These are phyloP conservation scores for Didymosphaeria variabile DNA, from an alignment of 2,329 filamentous ascomycete genomes.

Conservation along the genomic window DNA sequence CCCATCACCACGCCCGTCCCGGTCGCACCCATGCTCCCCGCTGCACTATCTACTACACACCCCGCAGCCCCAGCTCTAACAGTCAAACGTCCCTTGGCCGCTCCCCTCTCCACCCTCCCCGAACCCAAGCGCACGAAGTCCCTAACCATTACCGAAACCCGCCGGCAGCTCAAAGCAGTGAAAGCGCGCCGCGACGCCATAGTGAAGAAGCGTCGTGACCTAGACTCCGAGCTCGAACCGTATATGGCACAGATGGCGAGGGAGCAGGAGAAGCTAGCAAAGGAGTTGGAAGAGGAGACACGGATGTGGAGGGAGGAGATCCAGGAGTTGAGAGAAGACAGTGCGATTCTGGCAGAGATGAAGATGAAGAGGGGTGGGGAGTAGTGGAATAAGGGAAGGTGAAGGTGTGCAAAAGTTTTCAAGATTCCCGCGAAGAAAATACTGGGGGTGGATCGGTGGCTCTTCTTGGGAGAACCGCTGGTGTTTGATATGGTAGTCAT, in stretches of 20 bases:
- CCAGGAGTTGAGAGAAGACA: conserved; percentile 23
- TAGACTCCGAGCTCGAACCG: conserved; percentile 25
- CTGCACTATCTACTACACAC: background rate
- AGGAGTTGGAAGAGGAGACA: conserved; percentile 31
- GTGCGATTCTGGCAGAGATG: conserved; percentile 30
- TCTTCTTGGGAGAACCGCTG: background rate
- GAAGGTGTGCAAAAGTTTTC: background rate
- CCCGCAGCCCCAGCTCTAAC: background rate
- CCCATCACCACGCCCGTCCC: background rate
- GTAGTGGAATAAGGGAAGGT: background rate
- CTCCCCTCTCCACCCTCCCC: background rate
- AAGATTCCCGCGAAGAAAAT: background rate
- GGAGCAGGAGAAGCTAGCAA: conserved; percentile 30
- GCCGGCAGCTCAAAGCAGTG: conserved; percentile 25
- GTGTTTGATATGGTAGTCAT: background rate
- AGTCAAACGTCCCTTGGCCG: background rate
- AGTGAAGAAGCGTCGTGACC: conserved; percentile 27
- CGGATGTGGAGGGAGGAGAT: conserved; percentile 25
- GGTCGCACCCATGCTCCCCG: background rate
- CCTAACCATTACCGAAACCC: conserved; percentile 27
- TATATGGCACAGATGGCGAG: conserved; percentile 31
- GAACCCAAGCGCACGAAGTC: conserved; percentile 20
- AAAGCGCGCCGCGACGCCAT: conserved; percentile 26
- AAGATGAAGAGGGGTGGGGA: conserved; percentile 16
- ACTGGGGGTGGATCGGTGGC: background rate